Evolutionary conservation across 441 rosid genomes (phyloP).

Genomic region (Pelargonium fulgidum): DNA sequence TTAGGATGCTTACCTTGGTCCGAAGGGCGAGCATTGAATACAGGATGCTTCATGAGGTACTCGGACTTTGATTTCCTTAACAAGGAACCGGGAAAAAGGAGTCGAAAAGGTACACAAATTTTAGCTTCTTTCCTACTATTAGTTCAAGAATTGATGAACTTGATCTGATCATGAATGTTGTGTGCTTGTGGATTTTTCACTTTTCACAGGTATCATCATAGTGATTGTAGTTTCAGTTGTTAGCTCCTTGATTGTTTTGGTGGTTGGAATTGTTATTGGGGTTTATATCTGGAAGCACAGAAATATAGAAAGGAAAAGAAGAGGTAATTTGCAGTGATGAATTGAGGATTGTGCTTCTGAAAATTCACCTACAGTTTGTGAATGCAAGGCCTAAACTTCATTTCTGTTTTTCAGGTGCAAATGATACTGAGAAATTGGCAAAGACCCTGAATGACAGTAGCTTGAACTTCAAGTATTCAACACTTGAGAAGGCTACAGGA

Average conservation of each 20-base stretch:
- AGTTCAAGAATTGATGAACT: not conserved
- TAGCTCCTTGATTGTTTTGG: slow-evolving; percentile 42
- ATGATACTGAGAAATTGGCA: slow-evolving; percentile 57
- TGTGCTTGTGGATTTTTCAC: not conserved
- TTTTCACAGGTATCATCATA: slow-evolving; percentile 35
- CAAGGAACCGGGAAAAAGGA: slow-evolving; percentile 34
- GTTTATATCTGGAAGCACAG: slow-evolving; percentile 43
- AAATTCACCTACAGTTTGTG: too few relatives aligned
- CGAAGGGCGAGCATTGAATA: slow-evolving; percentile 73
- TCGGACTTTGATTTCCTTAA: slow-evolving; percentile 75
- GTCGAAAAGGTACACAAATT: slow-evolving; percentile 46
- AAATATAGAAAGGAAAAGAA: slow-evolving; percentile 47
- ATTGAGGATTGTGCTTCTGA: too few relatives aligned
- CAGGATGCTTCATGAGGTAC: slow-evolving; percentile 83
- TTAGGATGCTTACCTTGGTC: slow-evolving; percentile 69
- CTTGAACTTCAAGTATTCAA: slow-evolving; percentile 88
- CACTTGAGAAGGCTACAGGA: slow-evolving; percentile 77
- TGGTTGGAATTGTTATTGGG: slow-evolving; percentile 36
- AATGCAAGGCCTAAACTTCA: not conserved
- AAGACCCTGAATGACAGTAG: slow-evolving; percentile 64
- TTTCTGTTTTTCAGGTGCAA: slow-evolving; percentile 41
- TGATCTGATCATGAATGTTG: slow-evolving; percentile 17
- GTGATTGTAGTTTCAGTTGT: slow-evolving; percentile 43
- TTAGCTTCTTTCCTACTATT: slow-evolving; percentile 2
- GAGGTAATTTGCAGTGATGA: slow-evolving; percentile 29